A percentile compares a stretch with the other conserved stretches of the same genome.
Evolutionary conservation across 208 protist genomes (phyloP).

Genomic region (Acanthamoeba healyi): DNA sequence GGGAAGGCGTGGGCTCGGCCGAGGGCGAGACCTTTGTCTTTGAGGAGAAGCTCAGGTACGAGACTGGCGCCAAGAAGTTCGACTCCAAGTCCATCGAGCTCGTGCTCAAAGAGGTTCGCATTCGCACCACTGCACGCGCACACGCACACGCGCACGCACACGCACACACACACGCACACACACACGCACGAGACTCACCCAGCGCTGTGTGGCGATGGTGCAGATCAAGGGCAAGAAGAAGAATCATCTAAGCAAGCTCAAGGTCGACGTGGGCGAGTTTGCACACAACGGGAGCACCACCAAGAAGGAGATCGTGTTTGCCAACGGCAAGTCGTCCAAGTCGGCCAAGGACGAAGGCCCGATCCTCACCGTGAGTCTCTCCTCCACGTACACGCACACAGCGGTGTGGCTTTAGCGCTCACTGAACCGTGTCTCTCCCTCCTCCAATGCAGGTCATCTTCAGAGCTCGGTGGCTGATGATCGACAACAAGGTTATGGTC

Average conservation of each 20-base stretch:
- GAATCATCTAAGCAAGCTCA: constrained; percentile 4
- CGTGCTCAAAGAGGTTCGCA: constrained; percentile 21
- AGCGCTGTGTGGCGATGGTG: neutral
- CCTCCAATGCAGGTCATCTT: constrained; percentile 13
- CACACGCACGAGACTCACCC: neutral
- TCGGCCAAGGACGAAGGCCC: neutral
- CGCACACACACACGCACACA: neutral
- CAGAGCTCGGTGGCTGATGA: neutral
- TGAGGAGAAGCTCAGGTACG: constrained; percentile 48
- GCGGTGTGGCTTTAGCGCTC: too few relatives aligned
- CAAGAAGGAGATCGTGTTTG: neutral
- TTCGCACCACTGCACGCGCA: neutral
- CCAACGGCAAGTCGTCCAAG: neutral
- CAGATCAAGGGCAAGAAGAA: constrained; percentile 64
- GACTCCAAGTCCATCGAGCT: constrained; percentile 34
- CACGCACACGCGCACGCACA: neutral
- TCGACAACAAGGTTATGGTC: constrained; percentile 37
- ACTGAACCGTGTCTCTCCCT: too few relatives aligned
- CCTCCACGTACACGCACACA: neutral
- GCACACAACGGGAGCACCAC: constrained; percentile 6
- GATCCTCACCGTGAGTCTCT: neutral
- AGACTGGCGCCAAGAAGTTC: neutral
- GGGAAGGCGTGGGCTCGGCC: constrained; percentile 12
- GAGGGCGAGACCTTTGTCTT: constrained; percentile 27
- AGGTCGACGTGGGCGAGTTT: constrained; percentile 30